Base-by-base conservation (phyloP, 2,329 filamentous ascomycete genomes). In the Escovopsis weberi region DNA sequence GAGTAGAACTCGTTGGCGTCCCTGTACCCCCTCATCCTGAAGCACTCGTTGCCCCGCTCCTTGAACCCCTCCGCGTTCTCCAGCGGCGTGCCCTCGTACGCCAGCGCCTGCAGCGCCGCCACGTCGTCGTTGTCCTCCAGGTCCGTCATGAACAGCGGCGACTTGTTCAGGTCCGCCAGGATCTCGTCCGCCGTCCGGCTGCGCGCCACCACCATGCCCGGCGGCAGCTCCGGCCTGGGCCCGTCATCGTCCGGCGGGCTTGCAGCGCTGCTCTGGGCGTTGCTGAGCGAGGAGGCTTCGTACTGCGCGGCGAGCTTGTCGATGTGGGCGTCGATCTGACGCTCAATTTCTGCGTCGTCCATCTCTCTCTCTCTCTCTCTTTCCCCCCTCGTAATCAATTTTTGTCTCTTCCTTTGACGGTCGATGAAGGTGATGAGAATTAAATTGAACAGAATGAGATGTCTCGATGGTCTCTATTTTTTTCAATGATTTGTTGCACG, bases 71-170 rank as follows among this genome's bases (percentile, higher is more conserved):
- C 65, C 18, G 80, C 83, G 47, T 94, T 81, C 59, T 96, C 89
- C 9, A 80, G 72, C 39, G 85, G 78, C 8, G 87, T 88, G 18
- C 91, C 93, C 65, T 98, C 91, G 58, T 95, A 94, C 28, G 86
- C 85, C 34, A 98, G 68, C 0, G 91, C 89, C 57, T 85, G 82
- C 46, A 98, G 71, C 1, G 91, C 93, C 53, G 93, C 87, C 1
- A 94, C 69, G 51, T 84, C 79, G 47, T 82, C 70, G 56, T 94
- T 94, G 50, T 93, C 83, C 53, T 85, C 85, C 32, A 95, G 71
- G 51, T 85, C 80, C 28, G 87, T 96, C 91, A 98, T 98, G 70
- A 98, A 98, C 33, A 98, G 73, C 6, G 91, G 91, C 30, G 69
- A 74, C 57, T 69, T 68, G 58, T 75, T 75, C 36, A 78, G 61